These are phyloP conservation scores for Volvox africanus DNA, from an alignment of 139 green algal species.

Conservation along the genomic window DNA sequence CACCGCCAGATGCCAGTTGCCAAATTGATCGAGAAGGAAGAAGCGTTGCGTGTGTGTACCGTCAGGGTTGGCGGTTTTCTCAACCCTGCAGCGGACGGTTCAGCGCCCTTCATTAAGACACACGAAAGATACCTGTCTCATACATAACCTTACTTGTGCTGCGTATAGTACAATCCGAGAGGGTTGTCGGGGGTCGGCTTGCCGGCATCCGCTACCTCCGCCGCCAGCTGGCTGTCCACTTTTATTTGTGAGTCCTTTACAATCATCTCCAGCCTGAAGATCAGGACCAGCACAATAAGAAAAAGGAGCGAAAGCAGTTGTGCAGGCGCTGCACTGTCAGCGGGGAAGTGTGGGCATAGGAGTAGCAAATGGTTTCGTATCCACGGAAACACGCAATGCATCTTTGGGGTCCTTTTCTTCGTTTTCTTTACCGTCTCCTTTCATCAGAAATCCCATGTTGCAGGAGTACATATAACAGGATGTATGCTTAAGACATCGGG, in stretches of 20 bases:
- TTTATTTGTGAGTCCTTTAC: slow-evolving; percentile 46
- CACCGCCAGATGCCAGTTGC: slow-evolving; percentile 66
- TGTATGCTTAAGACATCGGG: no score
- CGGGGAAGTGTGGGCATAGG: no score
- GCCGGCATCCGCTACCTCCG: slow-evolving; percentile 26
- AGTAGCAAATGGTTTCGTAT: no score
- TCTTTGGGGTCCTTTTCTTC: no score
- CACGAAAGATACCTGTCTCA: no score
- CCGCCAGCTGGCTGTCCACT: background rate
- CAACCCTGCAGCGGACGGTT: slow-evolving; percentile 32
- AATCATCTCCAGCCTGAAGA: slow-evolving; percentile 61
- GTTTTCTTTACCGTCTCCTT: no score
- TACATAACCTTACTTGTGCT: slow-evolving; percentile 19
- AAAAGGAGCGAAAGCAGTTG: no score
- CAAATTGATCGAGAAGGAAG: slow-evolving; percentile 75
- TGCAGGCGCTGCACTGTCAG: no score
- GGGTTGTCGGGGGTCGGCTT: slow-evolving; percentile 37
- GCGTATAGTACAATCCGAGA: slow-evolving; percentile 30
- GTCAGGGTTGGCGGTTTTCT: slow-evolving; percentile 44
- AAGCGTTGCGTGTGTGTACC: slow-evolving; percentile 62
- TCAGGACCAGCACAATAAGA: no score
- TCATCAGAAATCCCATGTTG: no score
- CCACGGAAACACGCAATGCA: no score
- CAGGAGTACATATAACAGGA: no score
- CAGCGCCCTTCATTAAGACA: background rate